Base-by-base conservation (phyloP, 257 asterid genomes). In the Capsicum pubescens region DNA sequence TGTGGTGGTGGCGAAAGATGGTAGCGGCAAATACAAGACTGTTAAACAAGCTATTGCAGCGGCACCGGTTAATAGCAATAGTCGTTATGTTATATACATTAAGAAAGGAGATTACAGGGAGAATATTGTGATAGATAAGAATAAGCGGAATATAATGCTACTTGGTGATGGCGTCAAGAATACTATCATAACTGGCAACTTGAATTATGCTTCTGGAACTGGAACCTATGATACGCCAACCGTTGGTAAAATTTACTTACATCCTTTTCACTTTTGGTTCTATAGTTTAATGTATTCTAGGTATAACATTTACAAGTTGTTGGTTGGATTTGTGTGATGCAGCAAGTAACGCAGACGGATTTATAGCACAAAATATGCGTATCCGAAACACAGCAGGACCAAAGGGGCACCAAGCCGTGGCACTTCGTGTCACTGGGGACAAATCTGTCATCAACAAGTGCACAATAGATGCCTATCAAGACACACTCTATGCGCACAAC, bases 341-440 rank as follows among this genome's bases (percentile, higher is more conserved):
- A 26, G 32, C 32, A 26, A 26, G 32, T 26, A 26, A 26, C 32
- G 32, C 32, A 26, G 64, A 70, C 13, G 92, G 93, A 52, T 92
- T 92, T 86, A 88, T 92, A 54, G 95, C 93, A 48, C 91, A 90
- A 56, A 91, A 90, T 64, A 84, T 92, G 3, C 46, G 86, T 4
- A 82, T 92, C 79, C 88, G 86, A 52, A 91, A 91, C 93, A 85
- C 92, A 0, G 93, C 92, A 0, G 94, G 93, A 42, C 89, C 93
- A 26, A 84, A 55, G 66, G 90, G 88, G 80, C 87, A 87, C 79
- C 93, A 90, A 58, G 95, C 95, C 16, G 93, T 90, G 1, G 92
- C 95, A 4, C 91, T 61, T 82, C 91, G 90, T 0, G 84, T 90
- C 0, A 91, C 86, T 32, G 88, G 91, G 9, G 93, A 92, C 86